Percentiles rank a stretch among this genome's conserved stretches.
Conservation (phyloP, 768 basidiomycete genomes). For the Podaxis sp. region DNA sequence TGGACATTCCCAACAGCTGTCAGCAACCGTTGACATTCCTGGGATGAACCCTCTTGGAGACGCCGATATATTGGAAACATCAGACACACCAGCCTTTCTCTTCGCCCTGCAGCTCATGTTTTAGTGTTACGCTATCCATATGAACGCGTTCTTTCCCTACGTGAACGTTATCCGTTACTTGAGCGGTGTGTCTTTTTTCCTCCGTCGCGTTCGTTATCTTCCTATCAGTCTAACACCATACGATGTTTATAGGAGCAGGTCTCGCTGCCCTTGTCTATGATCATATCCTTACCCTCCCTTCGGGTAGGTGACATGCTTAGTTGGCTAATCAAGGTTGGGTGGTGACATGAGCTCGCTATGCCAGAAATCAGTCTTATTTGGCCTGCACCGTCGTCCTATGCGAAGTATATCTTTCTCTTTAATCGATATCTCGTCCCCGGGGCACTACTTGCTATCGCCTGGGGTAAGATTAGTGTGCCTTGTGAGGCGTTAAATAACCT, state of each 20-base stretch:
- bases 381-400: conserved; percentile 6
- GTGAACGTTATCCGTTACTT: conserved; percentile 6
- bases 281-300: conserved; percentile 4
- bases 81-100: not conserved
- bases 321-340: not conserved
- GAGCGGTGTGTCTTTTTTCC: conserved; percentile 4
- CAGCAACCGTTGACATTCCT: not conserved
- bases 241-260: not conserved
- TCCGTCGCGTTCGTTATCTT: not conserved
- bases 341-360: not conserved
- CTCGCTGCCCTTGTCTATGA: conserved; percentile 11
- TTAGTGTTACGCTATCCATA: not conserved
- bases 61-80: not conserved
- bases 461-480: not conserved
- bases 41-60: not conserved
- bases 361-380: not conserved
- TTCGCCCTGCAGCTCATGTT: not conserved
- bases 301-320: not conserved
- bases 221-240: not conserved
- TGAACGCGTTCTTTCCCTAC: conserved; percentile 4
- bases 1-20: not conserved
- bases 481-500: not conserved
- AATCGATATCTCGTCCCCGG: conserved; percentile 3
- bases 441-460: not conserved
- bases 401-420: conserved; percentile 1